Percentiles rank a stretch among this genome's conserved stretches.
phyloP scores from a whole-genome alignment of 2,329 filamentous ascomycete genomes.

The Beauveria varroae region DNA sequence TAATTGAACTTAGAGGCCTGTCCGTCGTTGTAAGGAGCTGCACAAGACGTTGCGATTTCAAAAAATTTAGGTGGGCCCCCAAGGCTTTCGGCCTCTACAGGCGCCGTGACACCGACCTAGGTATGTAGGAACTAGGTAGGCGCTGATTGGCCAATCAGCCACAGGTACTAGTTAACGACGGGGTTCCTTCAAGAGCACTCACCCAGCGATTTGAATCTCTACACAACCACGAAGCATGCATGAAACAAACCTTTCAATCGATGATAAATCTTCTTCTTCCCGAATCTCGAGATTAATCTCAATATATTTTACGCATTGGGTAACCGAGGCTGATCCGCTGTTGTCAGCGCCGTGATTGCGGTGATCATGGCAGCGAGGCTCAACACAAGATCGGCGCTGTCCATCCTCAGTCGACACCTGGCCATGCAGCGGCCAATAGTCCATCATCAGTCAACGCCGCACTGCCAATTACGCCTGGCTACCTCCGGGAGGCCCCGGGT shows the following conservation, averaged over 20 bases:
- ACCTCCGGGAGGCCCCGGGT: neutral
- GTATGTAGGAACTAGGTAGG: neutral
- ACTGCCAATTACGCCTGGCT: neutral
- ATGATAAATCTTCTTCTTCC: neutral
- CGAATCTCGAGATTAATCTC: no score
- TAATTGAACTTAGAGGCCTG: neutral
- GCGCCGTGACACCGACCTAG: conserved; percentile 3
- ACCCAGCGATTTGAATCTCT: neutral
- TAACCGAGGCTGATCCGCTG: no score
- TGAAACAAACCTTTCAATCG: no score
- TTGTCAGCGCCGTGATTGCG: neutral
- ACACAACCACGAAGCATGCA: neutral
- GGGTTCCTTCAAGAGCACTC: no score
- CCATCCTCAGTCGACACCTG: neutral
- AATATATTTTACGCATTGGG: neutral
- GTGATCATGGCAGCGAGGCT: neutral
- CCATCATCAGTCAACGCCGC: neutral
- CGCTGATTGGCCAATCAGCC: conserved; percentile 3
- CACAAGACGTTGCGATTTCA: conserved; percentile 10
- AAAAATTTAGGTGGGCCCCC: conserved; percentile 13
- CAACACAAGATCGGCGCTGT: neutral
- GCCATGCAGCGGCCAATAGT: neutral
- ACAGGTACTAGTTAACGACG: neutral
- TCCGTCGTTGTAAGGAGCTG: neutral
- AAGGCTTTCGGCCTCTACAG: conserved; percentile 1